A percentile compares a stretch with the other conserved stretches of the same genome.
phyloP scores from a whole-genome alignment of 1,284 basidiomycete genomes.

The Rhodotorula sp. region DNA sequence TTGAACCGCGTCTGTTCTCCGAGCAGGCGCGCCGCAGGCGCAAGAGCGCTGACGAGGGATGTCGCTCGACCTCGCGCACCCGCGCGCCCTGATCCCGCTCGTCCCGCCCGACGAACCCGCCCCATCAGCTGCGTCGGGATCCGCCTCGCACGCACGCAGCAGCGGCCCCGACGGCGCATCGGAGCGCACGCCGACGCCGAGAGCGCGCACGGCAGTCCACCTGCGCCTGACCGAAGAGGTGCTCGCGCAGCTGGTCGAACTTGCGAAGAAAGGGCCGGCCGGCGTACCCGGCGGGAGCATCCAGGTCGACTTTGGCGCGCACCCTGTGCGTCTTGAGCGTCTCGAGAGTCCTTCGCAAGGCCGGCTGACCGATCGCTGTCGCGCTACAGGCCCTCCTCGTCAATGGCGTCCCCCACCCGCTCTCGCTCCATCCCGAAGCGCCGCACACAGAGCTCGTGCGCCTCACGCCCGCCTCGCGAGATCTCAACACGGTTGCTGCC shows the following conservation, averaged over 20 bases:
- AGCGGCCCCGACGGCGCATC: neutral
- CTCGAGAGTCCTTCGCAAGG: too few relatives aligned
- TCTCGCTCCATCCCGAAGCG: constrained; percentile 31
- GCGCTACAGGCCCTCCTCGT: constrained; percentile 23
- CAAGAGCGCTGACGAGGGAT: neutral
- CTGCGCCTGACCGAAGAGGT: constrained; percentile 32
- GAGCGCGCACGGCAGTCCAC: constrained; percentile 23
- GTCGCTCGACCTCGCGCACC: constrained; percentile 31
- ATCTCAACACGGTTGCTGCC: constrained; percentile 25
- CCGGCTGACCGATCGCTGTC: neutral
- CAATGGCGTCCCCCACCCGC: constrained; percentile 22
- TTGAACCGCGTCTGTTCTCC: too few relatives aligned
- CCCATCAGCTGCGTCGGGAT: neutral
- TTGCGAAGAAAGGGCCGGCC: constrained; percentile 11
- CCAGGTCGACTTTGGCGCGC: constrained; percentile 10
- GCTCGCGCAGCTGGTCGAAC: constrained; percentile 23
- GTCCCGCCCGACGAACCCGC: neutral
- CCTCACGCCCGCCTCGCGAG: constrained; percentile 7
- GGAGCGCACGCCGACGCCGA: too few relatives aligned
- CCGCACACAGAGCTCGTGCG: constrained; percentile 27
- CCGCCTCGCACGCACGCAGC: neutral
- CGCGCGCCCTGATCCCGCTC: constrained; percentile 26
- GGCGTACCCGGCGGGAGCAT: neutral
- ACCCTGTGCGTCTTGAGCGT: constrained; percentile 1
- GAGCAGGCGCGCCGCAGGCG: neutral